Evolutionary conservation across 345 rosid species (phyloP), one percentile per base, ranked within the genome.

Genomic region (Luvunga scandens): DNA sequence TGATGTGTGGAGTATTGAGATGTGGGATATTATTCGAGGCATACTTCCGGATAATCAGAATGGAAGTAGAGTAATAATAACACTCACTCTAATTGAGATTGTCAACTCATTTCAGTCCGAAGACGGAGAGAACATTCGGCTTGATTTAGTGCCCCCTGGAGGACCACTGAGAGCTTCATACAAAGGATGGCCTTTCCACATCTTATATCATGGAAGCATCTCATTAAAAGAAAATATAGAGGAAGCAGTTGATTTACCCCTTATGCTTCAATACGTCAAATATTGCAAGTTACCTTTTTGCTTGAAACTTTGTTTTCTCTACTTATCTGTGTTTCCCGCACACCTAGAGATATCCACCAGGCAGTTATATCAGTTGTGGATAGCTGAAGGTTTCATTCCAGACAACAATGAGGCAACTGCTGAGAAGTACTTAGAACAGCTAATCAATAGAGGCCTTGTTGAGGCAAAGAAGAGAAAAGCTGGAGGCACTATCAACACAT

Each of bases 1-100:
- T 50, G 22, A 50, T 1, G 56, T 50, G 2, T 50, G 56, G 56
- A 5, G 22, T 0, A 5, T 0, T 4, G 0, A 5, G 0, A 0
- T 14, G 0, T 50, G 0, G 6, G 22, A 50, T 1, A 0, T 1
- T 50, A 18, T 50, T 50, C 56, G 2, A 50, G 56, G 18, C 1
- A 18, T 50, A 4, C 56, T 16, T 18, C 22, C 56, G 0, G 56
- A 50, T 50, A 50, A 50, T 16, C 22, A 50, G 7, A 50, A 50
- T 50, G 22, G 56, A 18, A 50, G 56, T 50, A 4, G 56, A 50
- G 56, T 50, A 50, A 0, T 50, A 50, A 50, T 50, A 4, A 50
- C 56, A 18, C 19, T 50, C 19, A 16, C 0, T 0, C 0, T 0
- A 0, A 18, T 18, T 5, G 1, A 4, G 21, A 50, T 16, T 0